Base-by-base conservation (phyloP, 192 early-diverging fungal genomes). In the Rhizophagus prolifer region DNA sequence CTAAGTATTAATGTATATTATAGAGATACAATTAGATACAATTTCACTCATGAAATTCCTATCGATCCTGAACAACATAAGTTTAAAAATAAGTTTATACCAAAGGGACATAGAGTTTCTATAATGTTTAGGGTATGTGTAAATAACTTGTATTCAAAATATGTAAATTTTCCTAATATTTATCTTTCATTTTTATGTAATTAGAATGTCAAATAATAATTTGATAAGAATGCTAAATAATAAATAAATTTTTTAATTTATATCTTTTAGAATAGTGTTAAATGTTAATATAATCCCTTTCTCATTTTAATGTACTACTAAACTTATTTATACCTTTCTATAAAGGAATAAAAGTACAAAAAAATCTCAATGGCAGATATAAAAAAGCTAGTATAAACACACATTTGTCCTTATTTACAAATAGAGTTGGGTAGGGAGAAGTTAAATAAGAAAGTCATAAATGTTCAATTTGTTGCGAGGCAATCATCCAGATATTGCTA, bases 21-120 rank as follows among this genome's bases (percentile, higher is more conserved):
- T 36, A 82, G 89, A 21, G 90, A 86, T 54, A 74, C 74, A 7
- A 85, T 94, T n/a, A 86, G 94, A 58, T 94, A 90, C 69, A 82
- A 88, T 31, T 96, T 91, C 81, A 93, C 91, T 1, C 94, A 96
- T 76, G 94, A 92, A 67, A 93, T 96, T 16, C 90, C 90, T 1
- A 74, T 80, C 2, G 79, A 87, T 28, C 71, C 82, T 1, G 69
- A 72, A 10, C 82, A 90, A 64, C 83, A 88, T 19, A 65, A 54
- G 1, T 93, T 91, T 81, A 82, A 79, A 34, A 91, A 88, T 13
- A 75, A 80, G 23, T 26, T 76, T 0, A 80, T 94, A 21, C 81
- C 83, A 4, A 86, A 87, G n/a, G 81, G 82, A 38, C 86, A 88
- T 14, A 87, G 94, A 10, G 90, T 95, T 28, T 93, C 92, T 3